Evolutionary conservation across 2,329 filamentous ascomycete species (phyloP), one percentile per base, ranked within the genome.

Genomic region (Aspergillus chevalieri): DNA sequence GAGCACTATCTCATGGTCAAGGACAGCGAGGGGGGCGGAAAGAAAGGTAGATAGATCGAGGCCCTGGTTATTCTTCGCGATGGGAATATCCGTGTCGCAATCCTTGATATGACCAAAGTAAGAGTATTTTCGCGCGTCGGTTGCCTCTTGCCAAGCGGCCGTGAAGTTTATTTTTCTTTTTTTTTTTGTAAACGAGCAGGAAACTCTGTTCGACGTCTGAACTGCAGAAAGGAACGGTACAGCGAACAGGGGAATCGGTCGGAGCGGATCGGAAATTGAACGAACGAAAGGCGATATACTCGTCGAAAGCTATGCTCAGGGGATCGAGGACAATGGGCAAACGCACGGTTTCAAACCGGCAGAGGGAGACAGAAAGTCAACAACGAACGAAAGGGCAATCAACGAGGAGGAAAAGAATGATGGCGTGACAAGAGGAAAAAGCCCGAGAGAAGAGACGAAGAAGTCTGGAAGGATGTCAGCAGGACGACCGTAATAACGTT

Each of bases 1-100:
- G 62, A 66, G 65, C 60, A 63, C 65, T 68, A 68, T 66, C 59
- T 61, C 64, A 66, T 66, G 53, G 47, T 59, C 54, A 46, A 42
- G 24, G 26, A 45, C 26, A n/a, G 39, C 12, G 21, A 43, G 21
- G 22, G 9, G 17, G 14, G 7, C 36, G 36, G 10, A 17, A 39
- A 19, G n/a, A 39, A 39, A n/a, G 19, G 9, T 19, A 39, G 36
- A 19, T 2, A 39, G 36, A 28, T 28, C 26, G 9, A 9, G 26
- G 10, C 26, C 10, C 26, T 30, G 26, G 9, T 12, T 30, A 30
- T 5, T 30, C 26, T 30, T 30, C 9, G 26, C 10, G 10, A 30
- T 30, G 26, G 10, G 10, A 30, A 4, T 30, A 4, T 12, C 26
- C 26, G 26, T 12, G 26, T 30, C 26, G 26, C 10, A 30, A 30